A percentile compares a stretch with the other conserved stretches of the same genome.
phyloP scores from a whole-genome alignment of 2,329 filamentous ascomycete species.

The Colletotrichum sp. region DNA sequence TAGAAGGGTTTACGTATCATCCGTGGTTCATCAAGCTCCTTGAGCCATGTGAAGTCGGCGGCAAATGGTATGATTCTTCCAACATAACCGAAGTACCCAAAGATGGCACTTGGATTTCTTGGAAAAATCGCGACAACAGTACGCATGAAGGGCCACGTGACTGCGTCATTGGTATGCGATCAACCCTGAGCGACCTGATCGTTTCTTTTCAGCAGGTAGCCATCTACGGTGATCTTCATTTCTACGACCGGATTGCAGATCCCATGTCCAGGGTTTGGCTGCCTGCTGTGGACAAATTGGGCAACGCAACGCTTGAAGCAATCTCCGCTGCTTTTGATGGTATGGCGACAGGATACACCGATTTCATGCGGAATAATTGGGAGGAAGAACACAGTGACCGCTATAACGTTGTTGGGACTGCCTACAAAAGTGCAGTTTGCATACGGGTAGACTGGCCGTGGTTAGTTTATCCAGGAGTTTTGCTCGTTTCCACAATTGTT shows the following conservation, averaged over 20 bases:
- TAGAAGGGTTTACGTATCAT: too few relatives aligned
- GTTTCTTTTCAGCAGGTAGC: too few relatives aligned
- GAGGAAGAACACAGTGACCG: background rate
- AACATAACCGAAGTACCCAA: rapidly evolving
- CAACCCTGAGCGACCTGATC: too few relatives aligned
- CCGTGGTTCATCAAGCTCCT: background rate
- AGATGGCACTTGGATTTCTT: background rate
- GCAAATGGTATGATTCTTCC: background rate
- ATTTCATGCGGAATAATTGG: background rate
- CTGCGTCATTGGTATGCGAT: too few relatives aligned
- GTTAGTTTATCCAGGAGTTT: rapidly evolving
- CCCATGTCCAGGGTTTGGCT: too few relatives aligned
- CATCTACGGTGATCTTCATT: too few relatives aligned
- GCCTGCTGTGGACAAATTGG: background rate
- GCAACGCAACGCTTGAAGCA: background rate
- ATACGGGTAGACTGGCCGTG: background rate
- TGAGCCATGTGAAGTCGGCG: background rate
- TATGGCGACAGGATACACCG: background rate
- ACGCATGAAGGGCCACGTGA: too few relatives aligned
- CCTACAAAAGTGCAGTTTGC: rapidly evolving
- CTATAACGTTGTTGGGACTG: background rate
- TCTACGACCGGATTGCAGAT: too few relatives aligned
- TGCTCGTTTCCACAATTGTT: background rate
- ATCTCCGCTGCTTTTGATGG: background rate
- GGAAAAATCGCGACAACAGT: too few relatives aligned